phyloP scores from a whole-genome alignment of 225 moss, liverwort and hornwort genomes.

The Pleurozium schreberi region DNA sequence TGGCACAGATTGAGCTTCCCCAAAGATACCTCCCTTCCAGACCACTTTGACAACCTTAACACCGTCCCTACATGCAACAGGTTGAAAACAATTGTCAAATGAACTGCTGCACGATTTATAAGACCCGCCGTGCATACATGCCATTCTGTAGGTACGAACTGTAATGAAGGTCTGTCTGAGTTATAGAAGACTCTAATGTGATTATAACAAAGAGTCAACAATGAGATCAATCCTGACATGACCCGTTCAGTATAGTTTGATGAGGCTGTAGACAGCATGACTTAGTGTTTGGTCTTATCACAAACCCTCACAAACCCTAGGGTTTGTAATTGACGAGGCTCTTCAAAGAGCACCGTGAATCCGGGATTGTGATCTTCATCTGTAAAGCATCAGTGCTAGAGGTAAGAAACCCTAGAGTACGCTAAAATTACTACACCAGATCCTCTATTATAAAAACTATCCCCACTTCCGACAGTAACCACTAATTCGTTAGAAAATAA shows the following conservation, averaged over 20 bases:
- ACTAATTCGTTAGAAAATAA: neutral
- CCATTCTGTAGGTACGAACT: neutral
- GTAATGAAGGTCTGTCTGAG: neutral
- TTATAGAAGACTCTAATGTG: neutral
- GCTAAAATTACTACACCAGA: neutral
- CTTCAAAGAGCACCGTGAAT: neutral
- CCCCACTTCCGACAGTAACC: neutral
- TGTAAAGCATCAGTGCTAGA: neutral
- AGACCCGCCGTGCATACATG: neutral
- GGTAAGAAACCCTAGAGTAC: neutral
- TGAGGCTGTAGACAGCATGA: neutral
- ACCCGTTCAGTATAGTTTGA: neutral
- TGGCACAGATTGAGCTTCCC: slow-evolving; percentile 33
- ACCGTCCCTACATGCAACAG: slow-evolving; percentile 13
- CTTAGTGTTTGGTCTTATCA: neutral
- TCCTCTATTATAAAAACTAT: neutral
- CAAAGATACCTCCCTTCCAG: slow-evolving; percentile 1
- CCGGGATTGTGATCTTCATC: neutral
- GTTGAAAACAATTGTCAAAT: neutral
- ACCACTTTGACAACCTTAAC: slow-evolving; percentile 18
- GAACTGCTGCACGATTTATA: neutral
- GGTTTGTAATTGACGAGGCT: neutral
- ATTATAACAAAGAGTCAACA: neutral
- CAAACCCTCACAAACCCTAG: neutral
- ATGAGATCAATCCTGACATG: neutral